A percentile compares a stretch with the other conserved stretches of the same genome.
Conservation (phyloP, 768 basidiomycete genomes). For the Megacollybia marginata region DNA sequence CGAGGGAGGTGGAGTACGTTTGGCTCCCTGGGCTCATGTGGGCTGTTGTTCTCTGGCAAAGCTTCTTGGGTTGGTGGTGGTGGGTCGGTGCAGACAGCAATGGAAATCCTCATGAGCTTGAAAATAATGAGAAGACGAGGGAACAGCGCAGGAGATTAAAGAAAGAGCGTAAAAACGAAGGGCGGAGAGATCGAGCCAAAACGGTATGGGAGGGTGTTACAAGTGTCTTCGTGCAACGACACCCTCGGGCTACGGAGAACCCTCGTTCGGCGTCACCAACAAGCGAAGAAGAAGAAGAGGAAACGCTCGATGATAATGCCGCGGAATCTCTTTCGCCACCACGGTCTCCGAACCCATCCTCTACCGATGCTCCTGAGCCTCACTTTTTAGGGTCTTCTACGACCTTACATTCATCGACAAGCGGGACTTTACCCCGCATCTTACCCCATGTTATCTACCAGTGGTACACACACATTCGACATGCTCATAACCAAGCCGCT, state of each 20-base stretch:
- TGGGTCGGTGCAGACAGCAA: slow-evolving; percentile 95
- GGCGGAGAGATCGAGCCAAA: slow-evolving; percentile 49
- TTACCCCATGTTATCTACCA: slow-evolving; percentile 36
- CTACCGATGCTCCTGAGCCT: slow-evolving; percentile 4
- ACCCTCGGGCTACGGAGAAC: too few species aligned
- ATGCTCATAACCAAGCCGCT: slow-evolving; percentile 66
- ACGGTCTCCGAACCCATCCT: slow-evolving; percentile 3
- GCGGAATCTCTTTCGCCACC: slow-evolving; percentile 4
- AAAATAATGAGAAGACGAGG: slow-evolving; percentile 42
- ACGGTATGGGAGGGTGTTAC: slow-evolving; percentile 54
- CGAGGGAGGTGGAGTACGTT: slow-evolving; percentile 72
- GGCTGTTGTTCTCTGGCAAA: slow-evolving; percentile 95
- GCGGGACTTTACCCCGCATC: slow-evolving; percentile 21
- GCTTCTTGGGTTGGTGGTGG: slow-evolving; percentile 98
- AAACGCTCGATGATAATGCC: background rate
- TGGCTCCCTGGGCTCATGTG: slow-evolving; percentile 91
- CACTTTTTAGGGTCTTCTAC: slow-evolving; percentile 7
- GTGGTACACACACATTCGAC: slow-evolving; percentile 55
- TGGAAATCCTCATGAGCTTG: slow-evolving; percentile 29
- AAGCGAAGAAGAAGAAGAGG: slow-evolving; percentile 4
- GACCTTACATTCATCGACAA: background rate
- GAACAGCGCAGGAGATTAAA: slow-evolving; percentile 38
- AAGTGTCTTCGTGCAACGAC: slow-evolving; percentile 31
- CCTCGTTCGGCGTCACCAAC: background rate
- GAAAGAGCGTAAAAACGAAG: slow-evolving; percentile 30